A percentile compares a stretch with the other conserved stretches of the same genome.
These are phyloP conservation scores for Lachnellula hyalina DNA, from an alignment of 2,329 filamentous ascomycete species.

Conservation along the genomic window DNA sequence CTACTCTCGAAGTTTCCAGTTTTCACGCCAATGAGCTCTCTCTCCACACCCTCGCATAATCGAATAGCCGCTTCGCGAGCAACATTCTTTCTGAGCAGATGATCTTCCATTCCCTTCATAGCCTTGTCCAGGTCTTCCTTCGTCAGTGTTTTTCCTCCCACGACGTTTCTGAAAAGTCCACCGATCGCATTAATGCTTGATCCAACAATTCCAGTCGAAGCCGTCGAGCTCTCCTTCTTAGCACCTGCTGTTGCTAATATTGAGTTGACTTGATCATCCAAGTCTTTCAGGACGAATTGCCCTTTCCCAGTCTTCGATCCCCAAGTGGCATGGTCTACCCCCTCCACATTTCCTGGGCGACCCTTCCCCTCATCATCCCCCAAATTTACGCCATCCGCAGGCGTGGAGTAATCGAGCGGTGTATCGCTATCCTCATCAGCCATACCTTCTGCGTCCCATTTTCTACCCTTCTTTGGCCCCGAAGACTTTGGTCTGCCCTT, in stretches of 20 bases:
- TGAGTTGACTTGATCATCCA: slow-evolving; percentile 87
- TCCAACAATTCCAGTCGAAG: slow-evolving; percentile 63
- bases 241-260: slow-evolving; percentile 79
- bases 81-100: slow-evolving; percentile 91
- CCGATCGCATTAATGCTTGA: slow-evolving; percentile 77
- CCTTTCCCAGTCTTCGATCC: slow-evolving; percentile 80
- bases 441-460: slow-evolving; percentile 86
- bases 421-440: slow-evolving; percentile 74
- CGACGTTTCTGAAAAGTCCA: slow-evolving; percentile 87
- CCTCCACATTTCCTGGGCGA: slow-evolving; percentile 59
- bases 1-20: slow-evolving; percentile 81
- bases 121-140: slow-evolving; percentile 86
- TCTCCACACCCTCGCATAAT: slow-evolving; percentile 85
- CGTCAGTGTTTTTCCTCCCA: slow-evolving; percentile 88
- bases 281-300: slow-evolving; percentile 87
- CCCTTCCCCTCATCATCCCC: slow-evolving; percentile 45
- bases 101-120: slow-evolving; percentile 93
- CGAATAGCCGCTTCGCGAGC: slow-evolving; percentile 89
- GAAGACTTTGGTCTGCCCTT: slow-evolving; percentile 50
- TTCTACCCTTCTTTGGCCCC: slow-evolving; percentile 76
- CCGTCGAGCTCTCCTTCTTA: slow-evolving; percentile 44
- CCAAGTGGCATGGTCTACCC: slow-evolving; percentile 75
- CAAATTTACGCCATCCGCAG: slow-evolving; percentile 46
- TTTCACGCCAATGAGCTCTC: slow-evolving; percentile 83
- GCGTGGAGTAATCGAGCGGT: slow-evolving; percentile 83